Evolutionary conservation across 257 asterid species (phyloP), one percentile per base, ranked within the genome.

Genomic region (Ballota nigra): DNA sequence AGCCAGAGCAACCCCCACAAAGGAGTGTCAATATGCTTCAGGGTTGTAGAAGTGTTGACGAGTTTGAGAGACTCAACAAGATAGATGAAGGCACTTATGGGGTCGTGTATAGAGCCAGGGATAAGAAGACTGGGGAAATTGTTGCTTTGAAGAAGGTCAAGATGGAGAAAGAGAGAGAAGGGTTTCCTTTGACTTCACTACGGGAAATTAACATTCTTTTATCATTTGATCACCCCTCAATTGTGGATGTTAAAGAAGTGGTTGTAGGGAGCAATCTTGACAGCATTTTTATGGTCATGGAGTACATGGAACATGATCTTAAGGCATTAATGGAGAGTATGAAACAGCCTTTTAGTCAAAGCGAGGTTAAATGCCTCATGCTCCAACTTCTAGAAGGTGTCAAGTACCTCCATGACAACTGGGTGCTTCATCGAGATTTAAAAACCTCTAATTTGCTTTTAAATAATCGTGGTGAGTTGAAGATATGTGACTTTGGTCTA

Each of bases 161-260:
- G 87, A 92, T 92, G 98, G 97, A 92, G 76, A 92, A 82, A 81
- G 98, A 92, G 79, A 85, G 97, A 76, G 98, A 92, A 80, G 98
- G 98, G 3, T 92, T 92, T 79, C 98, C 98, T 24, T 68, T 92
- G 82, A 92, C 98, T 20, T 78, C 98, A 57, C 84, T 92, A 63
- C 83, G 98, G 73, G 98, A 92, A 71, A 92, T 92, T 70, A 92
- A 92, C 82, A 85, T 92, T 79, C 96, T 92, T 65, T 87, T 92
- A 26, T 92, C 98, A 12, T 77, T 88, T 78, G 87, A 84, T 83
- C 95, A 92, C 65, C 88, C 90, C 11, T 92, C 88, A 16, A 83
- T 92, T 70, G 96, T 92, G 69, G 95, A 92, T 83, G 98, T 92
- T 58, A 92, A 92, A 82, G 98, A 92, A 86, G 96, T 92, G 60